Base-by-base conservation (phyloP, 805 yeast species). In the Saccharomycopsis sp. region DNA sequence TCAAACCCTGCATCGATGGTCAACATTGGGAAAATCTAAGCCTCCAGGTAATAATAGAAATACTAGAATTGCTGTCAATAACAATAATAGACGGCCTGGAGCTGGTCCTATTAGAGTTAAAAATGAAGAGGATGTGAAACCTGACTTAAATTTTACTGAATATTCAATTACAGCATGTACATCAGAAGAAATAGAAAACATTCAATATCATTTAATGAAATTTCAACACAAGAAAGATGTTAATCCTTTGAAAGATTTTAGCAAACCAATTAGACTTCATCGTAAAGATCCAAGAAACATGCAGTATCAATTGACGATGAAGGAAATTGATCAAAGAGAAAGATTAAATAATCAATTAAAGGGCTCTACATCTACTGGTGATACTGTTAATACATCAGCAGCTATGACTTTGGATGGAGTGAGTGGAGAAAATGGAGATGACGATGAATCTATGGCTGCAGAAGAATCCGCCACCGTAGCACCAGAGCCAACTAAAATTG, bases 241-340 rank as follows among this genome's bases (percentile, higher is more conserved):
- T 28, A 86, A 86, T 51, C 90, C 93, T 8, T 64, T 68, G 32
- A 65, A 67, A 28, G 79, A 79, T 50, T 93, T 90, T 60, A 80
- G 78, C 45, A 74, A 75, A 48, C 98, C 98, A 0, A 81, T 89
- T 16, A 69, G 96, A 54, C 66, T 90, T 58, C 97, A 89, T 61
- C 73, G 97, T 54, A 89, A 90, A 59, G 97, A 90, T 62, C 96
- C 98, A 1, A 77, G 87, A 57, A 85, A 86, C 59, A 68, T 90
- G 58, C 96, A 89, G 60, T 85, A 85, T 58, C 94, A 87, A 61
- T 67, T 87, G 54, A 79, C 89, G 2, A 65, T 88, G 55, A 78
- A 81, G 47, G 93, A 85, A 58, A 74, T 84, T 53, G 90, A 82
- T 42, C 62, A 46, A 66, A 67, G 44, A 58, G 59, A 53, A 72